phyloP scores from a whole-genome alignment of 805 yeast species.

The Candida awuae region DNA sequence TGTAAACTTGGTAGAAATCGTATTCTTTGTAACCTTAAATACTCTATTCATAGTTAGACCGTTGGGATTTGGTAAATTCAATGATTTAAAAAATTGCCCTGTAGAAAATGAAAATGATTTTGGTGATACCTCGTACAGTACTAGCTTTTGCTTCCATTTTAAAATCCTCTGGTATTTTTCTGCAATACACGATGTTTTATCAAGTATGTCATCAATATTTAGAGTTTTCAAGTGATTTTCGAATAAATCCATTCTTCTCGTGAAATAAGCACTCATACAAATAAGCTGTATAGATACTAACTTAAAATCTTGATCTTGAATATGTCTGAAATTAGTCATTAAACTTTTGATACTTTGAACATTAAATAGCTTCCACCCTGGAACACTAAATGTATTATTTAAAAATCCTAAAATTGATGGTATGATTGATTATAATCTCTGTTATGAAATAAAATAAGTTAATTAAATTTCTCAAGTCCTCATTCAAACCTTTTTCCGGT shows the following conservation, averaged over 20 bases:
- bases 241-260: neutral
- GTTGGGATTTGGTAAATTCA: constrained; percentile 5
- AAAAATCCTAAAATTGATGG: constrained; percentile 9
- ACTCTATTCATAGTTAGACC: neutral
- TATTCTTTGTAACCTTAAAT: neutral
- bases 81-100: constrained; percentile 6
- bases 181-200: neutral
- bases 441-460: constrained; percentile 3
- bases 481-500: neutral
- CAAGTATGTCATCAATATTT: constrained; percentile 2
- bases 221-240: neutral
- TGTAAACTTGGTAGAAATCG: neutral
- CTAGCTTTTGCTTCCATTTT: neutral
- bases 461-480: constrained; percentile 6
- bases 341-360: neutral
- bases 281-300: constrained; percentile 6
- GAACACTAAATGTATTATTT: constrained; percentile 8
- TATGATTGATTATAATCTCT: constrained; percentile 4
- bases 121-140: constrained; percentile 2
- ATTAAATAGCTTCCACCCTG: neutral
- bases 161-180: constrained; percentile 5
- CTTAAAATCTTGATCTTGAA: constrained; percentile 1
- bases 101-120: constrained; percentile 5
- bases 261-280: constrained; percentile 6
- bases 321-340: constrained; percentile 3